phyloP scores from a whole-genome alignment of 768 basidiomycete species.

The Termitomyces sp. region DNA sequence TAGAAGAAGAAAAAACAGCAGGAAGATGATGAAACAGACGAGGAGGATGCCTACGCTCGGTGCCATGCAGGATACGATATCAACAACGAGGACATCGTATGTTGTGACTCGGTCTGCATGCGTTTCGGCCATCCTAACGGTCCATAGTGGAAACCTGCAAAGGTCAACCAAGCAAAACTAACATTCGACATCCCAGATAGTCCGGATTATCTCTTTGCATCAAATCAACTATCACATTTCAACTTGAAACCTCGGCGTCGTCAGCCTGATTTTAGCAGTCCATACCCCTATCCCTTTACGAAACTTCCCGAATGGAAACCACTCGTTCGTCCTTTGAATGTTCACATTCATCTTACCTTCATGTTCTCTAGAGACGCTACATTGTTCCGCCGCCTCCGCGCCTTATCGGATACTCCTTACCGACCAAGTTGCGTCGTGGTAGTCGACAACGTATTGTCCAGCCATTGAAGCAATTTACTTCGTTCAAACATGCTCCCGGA shows the following conservation, averaged over 20 bases:
- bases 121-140: neutral
- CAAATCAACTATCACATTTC: constrained; percentile 8
- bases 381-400: constrained; percentile 3
- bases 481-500: constrained; percentile 43
- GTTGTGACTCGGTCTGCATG: neutral
- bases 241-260: constrained; percentile 1
- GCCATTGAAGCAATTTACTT: constrained; percentile 20
- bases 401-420: neutral
- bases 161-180: constrained; percentile 13
- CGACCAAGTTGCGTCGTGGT: constrained; percentile 9
- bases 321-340: constrained; percentile 1
- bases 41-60: constrained; percentile 12
- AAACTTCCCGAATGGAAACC: constrained; percentile 14
- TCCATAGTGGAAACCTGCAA: constrained; percentile 17
- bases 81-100: constrained; percentile 22
- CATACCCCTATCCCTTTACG: neutral
- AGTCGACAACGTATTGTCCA: constrained; percentile 4
- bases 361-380: constrained; percentile 2
- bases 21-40: constrained; percentile 11
- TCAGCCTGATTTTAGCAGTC: constrained; percentile 13
- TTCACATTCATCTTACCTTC: neutral
- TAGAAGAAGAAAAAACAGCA: constrained; percentile 10
- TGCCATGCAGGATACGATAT: constrained; percentile 24
- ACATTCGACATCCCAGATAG: constrained; percentile 9
- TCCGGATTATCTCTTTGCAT: constrained; percentile 7